Evolutionary conservation across 805 yeast species (phyloP), one percentile per base, ranked within the genome.

Genomic region (Suhomyces kilbournensis): DNA sequence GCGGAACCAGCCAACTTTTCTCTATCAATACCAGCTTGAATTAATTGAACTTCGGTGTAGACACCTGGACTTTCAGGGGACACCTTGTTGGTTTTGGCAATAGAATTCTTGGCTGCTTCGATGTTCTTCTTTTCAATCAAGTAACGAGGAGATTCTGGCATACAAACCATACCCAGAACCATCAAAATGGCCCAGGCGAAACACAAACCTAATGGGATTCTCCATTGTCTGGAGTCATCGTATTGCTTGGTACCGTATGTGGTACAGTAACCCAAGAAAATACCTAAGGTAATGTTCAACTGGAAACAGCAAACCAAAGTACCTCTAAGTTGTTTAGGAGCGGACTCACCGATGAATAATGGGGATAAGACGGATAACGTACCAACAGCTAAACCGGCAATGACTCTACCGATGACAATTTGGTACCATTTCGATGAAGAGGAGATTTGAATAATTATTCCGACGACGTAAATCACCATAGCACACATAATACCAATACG

Each of bases 371-470:
- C 87, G 0, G 91, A 80, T 5, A 88, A 85, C 25, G 80, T 79
- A 14, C 94, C 94, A 22, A 88, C 84, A 7, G 87, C 90, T 23
- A 85, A 60, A n/a, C 92, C 92, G 14, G 87, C 79, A 30, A 84
- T 65, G 28, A 81, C 75, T 53, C 93, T 74, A 1, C 90, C 90
- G 59, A 84, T 72, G 57, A 82, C 76, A 60, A 80, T 77, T 66
- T 86, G 91, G 62, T 77, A 79, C 90, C 90, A 85, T 28, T 71
- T 68, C 42, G 65, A 52, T 15, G 72, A 57, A 17, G 90, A 77
- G 20, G 85, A 68, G 52, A 83, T 82, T 69, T 84, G 89, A 54
- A 85, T 74, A 44, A 82, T 62, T 47, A 82, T 77, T 60, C 90
- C 91, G 46, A 83, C 72, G 50, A 81, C 76, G 66, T 84, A 85